Base-by-base conservation (phyloP, 805 yeast species). In the Saturnispora quitensis region DNA sequence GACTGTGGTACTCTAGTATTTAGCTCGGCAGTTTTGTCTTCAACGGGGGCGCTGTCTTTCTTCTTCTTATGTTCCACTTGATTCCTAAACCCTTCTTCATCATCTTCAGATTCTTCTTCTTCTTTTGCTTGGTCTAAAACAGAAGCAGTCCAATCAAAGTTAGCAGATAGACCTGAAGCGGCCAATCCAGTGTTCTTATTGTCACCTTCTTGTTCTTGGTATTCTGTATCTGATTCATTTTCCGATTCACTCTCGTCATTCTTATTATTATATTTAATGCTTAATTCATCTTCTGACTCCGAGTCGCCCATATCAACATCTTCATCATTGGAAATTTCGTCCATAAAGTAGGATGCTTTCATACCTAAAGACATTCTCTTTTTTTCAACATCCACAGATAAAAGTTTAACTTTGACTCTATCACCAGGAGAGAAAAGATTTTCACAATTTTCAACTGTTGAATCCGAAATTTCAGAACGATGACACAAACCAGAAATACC, bases 111-210 rank as follows among this genome's bases (percentile, higher is more conserved):
- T 3, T 73, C 76, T 24, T 72, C 77, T 3, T 70, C 74, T 18
- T 74, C 82, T 53, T 78, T 82, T 18, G 84, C 87, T 69, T 87
- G 95, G 59, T 87, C 96, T 56, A 89, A 73, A 58, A 88, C 81
- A 40, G 87, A 82, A 2, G 96, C 96, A 45, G 96, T 84, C 99
- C 99, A 93, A 67, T 93, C 97, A 61, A 93, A 93, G 3, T 95
- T 95, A 40, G 95, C 84, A 18, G 89, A 81, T 52, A 93, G 74
- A 7, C 95, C 95, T 40, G 68, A 71, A 5, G 53, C 17, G 59
- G 69, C 35, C 59, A 65, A 34, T 13, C 31, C 38, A 5, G 57
- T 61, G 4, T 60, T 67, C 3, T 62, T 67, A 4, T 63, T 68
- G 8, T 60, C 60, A 15, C 62, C 67, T n/a, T 60, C 61, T 1